Conservation (phyloP, 345 rosid genomes). For the Acer saccharum region DNA sequence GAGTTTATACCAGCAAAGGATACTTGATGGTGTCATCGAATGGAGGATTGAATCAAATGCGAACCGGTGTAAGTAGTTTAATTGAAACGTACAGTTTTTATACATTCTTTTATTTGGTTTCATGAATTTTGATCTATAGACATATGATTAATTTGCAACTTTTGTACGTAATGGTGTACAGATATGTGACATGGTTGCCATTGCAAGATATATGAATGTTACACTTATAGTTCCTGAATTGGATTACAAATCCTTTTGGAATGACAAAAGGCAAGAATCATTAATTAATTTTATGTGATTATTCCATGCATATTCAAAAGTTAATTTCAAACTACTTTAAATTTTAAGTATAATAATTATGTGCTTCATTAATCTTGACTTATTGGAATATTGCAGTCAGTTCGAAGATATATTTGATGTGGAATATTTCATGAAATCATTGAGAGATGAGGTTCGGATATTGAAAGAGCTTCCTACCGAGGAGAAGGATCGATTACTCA, state of each 20-base stretch:
- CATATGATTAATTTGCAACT: no score
- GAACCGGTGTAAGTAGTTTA: slow-evolving; percentile 31
- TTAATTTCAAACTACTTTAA: no score
- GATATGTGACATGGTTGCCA: slow-evolving; percentile 41
- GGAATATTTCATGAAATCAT: slow-evolving; percentile 47
- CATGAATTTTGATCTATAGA: no score
- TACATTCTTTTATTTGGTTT: no score
- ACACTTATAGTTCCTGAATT: slow-evolving; percentile 40
- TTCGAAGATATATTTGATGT: slow-evolving; percentile 54
- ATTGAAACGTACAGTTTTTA: no score
- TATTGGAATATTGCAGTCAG: slow-evolving; percentile 26
- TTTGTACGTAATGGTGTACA: neutral
- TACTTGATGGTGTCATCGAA: slow-evolving; percentile 36
- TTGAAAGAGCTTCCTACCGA: slow-evolving; percentile 44
- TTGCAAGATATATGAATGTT: slow-evolving; percentile 36
- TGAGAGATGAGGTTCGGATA: slow-evolving; percentile 50
- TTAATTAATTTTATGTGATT: no score
- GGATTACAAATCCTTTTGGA: slow-evolving; percentile 39
- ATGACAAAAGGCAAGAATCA: slow-evolving; percentile 8
- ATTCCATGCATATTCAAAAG: no score
- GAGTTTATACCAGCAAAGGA: slow-evolving; percentile 6
- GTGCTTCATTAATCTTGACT: no score
- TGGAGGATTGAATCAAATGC: slow-evolving; percentile 46
- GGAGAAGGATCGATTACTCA: no score
- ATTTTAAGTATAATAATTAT: no score